Evolutionary conservation across 352 stramenopile genomes (phyloP), one percentile per base, ranked within the genome.

Genomic region (Phytophthora syringae): DNA sequence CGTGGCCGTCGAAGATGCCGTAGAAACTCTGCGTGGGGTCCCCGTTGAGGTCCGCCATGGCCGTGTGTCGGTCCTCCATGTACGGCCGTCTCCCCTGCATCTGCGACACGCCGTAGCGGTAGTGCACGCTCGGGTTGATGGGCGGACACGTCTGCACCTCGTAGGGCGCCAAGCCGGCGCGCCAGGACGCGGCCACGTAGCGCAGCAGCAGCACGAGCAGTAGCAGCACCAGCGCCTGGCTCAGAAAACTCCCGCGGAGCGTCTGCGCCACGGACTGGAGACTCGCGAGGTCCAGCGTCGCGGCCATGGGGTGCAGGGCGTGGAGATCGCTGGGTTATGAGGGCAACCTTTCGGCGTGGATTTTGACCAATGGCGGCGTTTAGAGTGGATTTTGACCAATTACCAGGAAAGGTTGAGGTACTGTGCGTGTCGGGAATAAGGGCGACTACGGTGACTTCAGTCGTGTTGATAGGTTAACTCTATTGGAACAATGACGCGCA

Each of bases 1-100:
- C 93, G 70, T 98, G 94, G 61, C 94, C 94, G 63, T 98, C 94
- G 70, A 98, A 98, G 50, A 98, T 82, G 36, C 87, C 93, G 62
- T 98, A 98, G 45, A 98, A 96, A 48, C 88, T 95, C 60, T 90
- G 76, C 47, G 82, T 84, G 5, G 81, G 52, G 70, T 97, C 86
- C 24, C 85, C 88, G 27, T 94, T 93, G 24, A 97, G 69, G 20
- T 92, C 81, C 1, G 78, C 77, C 40, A 93, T 73, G 9, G 84
- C 90, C 16, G 77, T 86, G 79, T 97, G 86, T 22, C 89, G 74
- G 64, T 98, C 92, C 56, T 98, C 92, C 90, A 98, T 97, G 74
- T 98, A 97, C 60, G 87, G 86, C 3, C 92, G 72, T 39, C 86
- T 74, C 22, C 88, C 84, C 75, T 93, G 64, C 84, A 95, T 94